Evolutionary conservation across 2,329 filamentous ascomycete species (phyloP), one percentile per base, ranked within the genome.

Genomic region (Ophiostoma australiae): DNA sequence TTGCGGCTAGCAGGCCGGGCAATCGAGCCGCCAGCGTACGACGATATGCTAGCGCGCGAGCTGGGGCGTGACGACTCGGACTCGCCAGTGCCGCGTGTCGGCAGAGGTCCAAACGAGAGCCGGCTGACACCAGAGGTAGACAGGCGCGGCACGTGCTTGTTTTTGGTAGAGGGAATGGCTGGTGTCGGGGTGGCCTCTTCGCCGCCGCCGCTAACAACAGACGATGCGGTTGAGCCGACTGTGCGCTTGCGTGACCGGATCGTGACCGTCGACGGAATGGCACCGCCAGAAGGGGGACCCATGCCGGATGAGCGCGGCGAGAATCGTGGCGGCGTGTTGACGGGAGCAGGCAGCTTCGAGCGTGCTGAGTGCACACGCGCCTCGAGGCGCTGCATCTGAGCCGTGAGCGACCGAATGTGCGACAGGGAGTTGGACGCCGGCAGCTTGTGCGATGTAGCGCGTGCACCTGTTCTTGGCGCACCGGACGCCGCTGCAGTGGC

Each of bases 371-470:
- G 93, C 11, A 99, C 94, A 65, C 95, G 88, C 74, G 95, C 92
- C 79, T 98, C 95, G 73, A 99, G 89, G 75, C 93, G 92, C 80
- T 97, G 93, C 93, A 98, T 97, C 81, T 98, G 95, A 37, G 93
- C 94, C 72, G 96, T 97, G 74, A 99, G 89, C 39, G 90, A 91
- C 74, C 94, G 92, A 77, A 99, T 97, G 79, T 99, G 95, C 75
- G 91, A 91, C 68, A 99, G 87, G 1, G 95, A 98, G 73, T 83
- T 88, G 73, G 84, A 89, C 70, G 84, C 82, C 35, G 87, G 85
- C 55, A 88, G 75, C 73, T 82, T 84, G 75, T 86, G 80, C 23
- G 82, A 81, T 31, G 81, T 77, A 73, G 81, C 82, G 73, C 81
- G 84, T 2, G 80, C 75, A 4, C 80, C 75, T 13, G 82, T 86